Conservation (phyloP, 2,329 filamentous ascomycete species). For the Sphaceloma murrayae region DNA sequence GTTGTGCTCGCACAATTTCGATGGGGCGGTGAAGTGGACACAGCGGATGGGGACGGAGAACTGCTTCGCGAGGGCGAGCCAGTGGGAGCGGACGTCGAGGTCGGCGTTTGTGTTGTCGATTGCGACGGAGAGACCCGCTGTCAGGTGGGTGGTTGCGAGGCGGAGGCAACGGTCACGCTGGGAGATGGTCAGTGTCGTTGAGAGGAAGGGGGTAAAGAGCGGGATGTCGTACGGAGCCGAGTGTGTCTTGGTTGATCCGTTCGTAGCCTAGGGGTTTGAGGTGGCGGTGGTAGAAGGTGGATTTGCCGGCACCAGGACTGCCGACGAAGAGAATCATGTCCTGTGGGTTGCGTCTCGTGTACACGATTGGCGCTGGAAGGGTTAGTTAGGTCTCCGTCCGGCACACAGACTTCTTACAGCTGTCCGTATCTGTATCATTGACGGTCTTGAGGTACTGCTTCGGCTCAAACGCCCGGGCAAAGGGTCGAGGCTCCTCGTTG, state of each 20-base stretch:
- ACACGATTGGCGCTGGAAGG: slow-evolving; percentile 26
- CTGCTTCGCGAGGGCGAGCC: slow-evolving; percentile 65
- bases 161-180: slow-evolving; percentile 59
- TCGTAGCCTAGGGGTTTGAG: slow-evolving; percentile 70
- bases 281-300: slow-evolving; percentile 74
- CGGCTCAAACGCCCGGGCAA: slow-evolving; percentile 63
- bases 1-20: slow-evolving; percentile 72
- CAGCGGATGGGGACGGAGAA: slow-evolving; percentile 69
- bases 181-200: slow-evolving; percentile 27
- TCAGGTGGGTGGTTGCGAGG: slow-evolving; percentile 56
- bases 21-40: slow-evolving; percentile 67
- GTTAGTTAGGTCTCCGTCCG: background rate
- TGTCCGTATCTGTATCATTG: slow-evolving; percentile 25
- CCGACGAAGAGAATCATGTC: slow-evolving; percentile 84
- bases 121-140: slow-evolving; percentile 58
- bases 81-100: slow-evolving; percentile 62
- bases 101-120: slow-evolving; percentile 97
- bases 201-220: slow-evolving; percentile 21
- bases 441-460: slow-evolving; percentile 39
- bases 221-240: slow-evolving; percentile 54
- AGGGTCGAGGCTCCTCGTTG: slow-evolving; percentile 54
- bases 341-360: slow-evolving; percentile 52
- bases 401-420: slow-evolving; percentile 26
- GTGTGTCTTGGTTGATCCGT: slow-evolving; percentile 79
- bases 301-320: slow-evolving; percentile 83